Base-by-base conservation (phyloP, 345 rosid genomes). In the Salix udensis region DNA sequence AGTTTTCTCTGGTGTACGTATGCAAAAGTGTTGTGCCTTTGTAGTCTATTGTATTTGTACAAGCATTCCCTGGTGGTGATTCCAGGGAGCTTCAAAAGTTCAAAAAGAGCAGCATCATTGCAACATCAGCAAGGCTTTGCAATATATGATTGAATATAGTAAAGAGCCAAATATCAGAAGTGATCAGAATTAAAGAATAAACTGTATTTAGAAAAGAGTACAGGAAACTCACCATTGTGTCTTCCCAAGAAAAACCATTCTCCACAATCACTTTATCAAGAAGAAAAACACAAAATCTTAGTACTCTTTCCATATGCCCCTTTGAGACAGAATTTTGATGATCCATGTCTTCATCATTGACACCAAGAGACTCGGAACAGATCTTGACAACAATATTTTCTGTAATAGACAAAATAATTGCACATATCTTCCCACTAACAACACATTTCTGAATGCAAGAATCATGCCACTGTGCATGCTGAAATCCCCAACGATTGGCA, bases 391-490 rank as follows among this genome's bases (percentile, higher is more conserved):
- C 84, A 70, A 82, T 31, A 66, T 86, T 87, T 66, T 75, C 73
- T 9, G 91, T 89, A 77, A 96, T 84, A 55, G 87, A 92, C 82
- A 96, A 70, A 77, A 90, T 77, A 13, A 84, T 76, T 13, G 91
- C 89, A 77, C 92, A 91, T 76, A 91, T 78, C 81, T 85, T 92
- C 75, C 90, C 88, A 65, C 76, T 73, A 65, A 93, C 85, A 71
- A 91, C 76, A 78, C 90, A 89, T 87, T 88, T 90, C 84, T 91
- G 90, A 72, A 94, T 18, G 78, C 96, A 91, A 74, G 90, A 87
- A 68, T 88, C 87, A 81, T 92, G 97, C 99, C 99, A 93, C 30
- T 84, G 84, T 73, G 87, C 97, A 77, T 84, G 90, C 79, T 81
- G 84, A 83, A 88, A 96, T 55, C 85, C 88, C 91, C 87, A 87